Base-by-base conservation (phyloP, 345 rosid genomes). In the Acer negundo region DNA sequence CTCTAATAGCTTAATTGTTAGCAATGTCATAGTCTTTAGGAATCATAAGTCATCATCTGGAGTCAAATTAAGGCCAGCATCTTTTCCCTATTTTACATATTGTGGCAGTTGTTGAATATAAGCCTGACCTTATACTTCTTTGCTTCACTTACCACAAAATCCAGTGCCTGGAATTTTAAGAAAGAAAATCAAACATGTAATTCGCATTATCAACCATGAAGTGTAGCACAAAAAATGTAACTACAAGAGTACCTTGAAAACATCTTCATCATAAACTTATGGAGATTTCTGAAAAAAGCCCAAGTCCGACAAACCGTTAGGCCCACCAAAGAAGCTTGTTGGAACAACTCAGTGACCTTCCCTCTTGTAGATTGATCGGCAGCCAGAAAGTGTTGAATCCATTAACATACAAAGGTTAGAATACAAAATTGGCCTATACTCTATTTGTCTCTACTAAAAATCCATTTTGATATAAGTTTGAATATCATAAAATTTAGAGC, bases 351-450 rank as follows among this genome's bases (percentile, higher is more conserved):
- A 31, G 86, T 89, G 69, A 96, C 94, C 85, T 92, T 94, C 67
- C 90, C 91, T 82, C 94, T 89, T 0, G 98, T 96, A 28, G 98
- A 96, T 66, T 86, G 84, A 75, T 96, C 98, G 12, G 97, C 98
- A 22, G 72, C 99, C 97, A 96, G 86, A 91, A 94, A 49, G 99
- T 94, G 81, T 96, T 96, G 87, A 96, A 96, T 58, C 99, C 99
- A 77, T 92, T 96, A 15, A 96, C 90, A 75, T 94, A 96, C 81
- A 94, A 96, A 16, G 98, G 94, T 70, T 88, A 49, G 77, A 58
- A 58, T 67, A n/a, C n/a, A n/a, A n/a, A n/a, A n/a, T n/a, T n/a
- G n/a, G n/a, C n/a, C n/a, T n/a, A n/a, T n/a, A n/a, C n/a, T n/a
- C n/a, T n/a, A n/a, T n/a, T n/a, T n/a, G n/a, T n/a, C n/a, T n/a